Base-by-base conservation (phyloP, 2,329 filamentous ascomycete genomes). In the Pseudopithomyces chartarum region DNA sequence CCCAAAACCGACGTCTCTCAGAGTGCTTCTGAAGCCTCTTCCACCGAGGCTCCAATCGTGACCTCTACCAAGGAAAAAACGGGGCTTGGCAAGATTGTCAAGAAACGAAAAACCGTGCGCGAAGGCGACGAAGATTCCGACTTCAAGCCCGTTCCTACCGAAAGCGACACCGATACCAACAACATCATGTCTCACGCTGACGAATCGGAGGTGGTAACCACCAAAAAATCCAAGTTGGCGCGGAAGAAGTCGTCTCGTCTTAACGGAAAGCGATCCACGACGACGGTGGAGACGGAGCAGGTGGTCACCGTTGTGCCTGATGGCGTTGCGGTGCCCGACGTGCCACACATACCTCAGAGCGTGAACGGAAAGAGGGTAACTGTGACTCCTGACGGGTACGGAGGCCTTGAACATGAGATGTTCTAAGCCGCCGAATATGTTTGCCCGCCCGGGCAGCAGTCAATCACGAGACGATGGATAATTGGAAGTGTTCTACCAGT, bases 21-120 rank as follows among this genome's bases (percentile, higher is more conserved):
- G 44, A 62, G 57, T 57, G 59, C 76, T 38, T 63, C 61, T 40
- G 75, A 74, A 39, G 54, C 66, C 26, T 55, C 56, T 3, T 59
- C 60, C 12, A 26, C 54, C 64, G 36, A 64, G 40, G 68, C 68
- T 26, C 54, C 53, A 36, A 52, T 49, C 71, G 36, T 54, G 6
- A 34, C 44, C 3, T 4, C 40, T 46, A 26, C 49, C 7, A 23
- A 7, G 11, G 40, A 43, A 20, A 43, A 6, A 20, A 23, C 62
- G 47, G 59, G 61, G 53, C 69, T 63, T 49, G 59, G 61, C 54
- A 71, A 67, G 26, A 66, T 74, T 34, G 57, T 67, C 6, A 78
- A 77, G 61, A 80, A 78, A 67, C 73, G 76, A 57, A 79, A 78
- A 65, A 64, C 63, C 32, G 61, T n/a, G 13, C 40, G 57, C 6